A percentile compares a stretch with the other conserved stretches of the same genome.
These are phyloP conservation scores for Russula lepida DNA, from an alignment of 768 basidiomycete genomes.

Conservation along the genomic window DNA sequence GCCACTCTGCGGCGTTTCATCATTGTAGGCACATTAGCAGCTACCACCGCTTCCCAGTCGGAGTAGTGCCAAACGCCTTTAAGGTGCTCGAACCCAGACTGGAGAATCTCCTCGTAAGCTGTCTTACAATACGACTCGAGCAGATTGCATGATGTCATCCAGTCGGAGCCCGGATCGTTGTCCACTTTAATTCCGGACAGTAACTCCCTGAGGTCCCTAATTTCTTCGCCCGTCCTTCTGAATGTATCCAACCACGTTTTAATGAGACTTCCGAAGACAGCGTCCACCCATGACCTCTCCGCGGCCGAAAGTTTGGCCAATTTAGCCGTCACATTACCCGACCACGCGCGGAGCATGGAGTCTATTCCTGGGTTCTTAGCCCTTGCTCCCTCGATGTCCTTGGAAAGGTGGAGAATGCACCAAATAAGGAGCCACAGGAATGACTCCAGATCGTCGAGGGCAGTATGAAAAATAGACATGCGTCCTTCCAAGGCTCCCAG, in stretches of 20 bases:
- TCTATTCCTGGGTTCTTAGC: not conserved
- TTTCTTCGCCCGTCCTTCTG: not conserved
- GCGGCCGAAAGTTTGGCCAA: not conserved
- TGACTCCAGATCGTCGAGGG: not conserved
- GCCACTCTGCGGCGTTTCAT: too few relatives aligned
- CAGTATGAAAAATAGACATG: too few relatives aligned
- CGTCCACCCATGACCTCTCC: rapidly evolving
- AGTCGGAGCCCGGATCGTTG: too few relatives aligned
- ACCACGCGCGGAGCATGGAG: not conserved
- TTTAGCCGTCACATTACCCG: not conserved
- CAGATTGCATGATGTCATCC: too few relatives aligned
- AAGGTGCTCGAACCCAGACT: too few relatives aligned
- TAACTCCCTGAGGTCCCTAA: not conserved
- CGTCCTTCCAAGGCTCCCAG: not conserved
- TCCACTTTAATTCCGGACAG: too few relatives aligned
- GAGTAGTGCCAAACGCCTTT: too few relatives aligned
- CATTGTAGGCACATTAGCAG: too few relatives aligned
- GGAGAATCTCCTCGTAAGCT: too few relatives aligned
- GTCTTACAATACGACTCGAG: too few relatives aligned
- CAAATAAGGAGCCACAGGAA: not conserved
- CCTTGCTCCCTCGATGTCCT: not conserved
- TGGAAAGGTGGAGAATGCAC: not conserved
- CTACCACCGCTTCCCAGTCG: too few relatives aligned
- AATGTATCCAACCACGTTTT: not conserved
- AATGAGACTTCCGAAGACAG: not conserved